Conservation (phyloP, 768 basidiomycete species). For the Pisolithus orientalis region DNA sequence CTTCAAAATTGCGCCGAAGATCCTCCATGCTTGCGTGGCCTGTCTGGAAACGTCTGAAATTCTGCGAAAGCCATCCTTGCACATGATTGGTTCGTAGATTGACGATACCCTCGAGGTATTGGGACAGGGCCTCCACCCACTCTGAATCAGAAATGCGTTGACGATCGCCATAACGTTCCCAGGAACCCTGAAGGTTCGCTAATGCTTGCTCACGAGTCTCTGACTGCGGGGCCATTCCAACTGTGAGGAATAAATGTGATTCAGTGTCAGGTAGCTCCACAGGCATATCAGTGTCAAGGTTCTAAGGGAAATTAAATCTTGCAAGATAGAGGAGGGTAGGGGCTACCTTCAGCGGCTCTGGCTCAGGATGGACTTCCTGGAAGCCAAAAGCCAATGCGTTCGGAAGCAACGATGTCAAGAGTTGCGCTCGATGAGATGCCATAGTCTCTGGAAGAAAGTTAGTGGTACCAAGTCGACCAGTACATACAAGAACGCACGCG, state of each 20-base stretch:
- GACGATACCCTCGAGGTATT: slow-evolving; percentile 31
- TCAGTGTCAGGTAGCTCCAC: slow-evolving; percentile 30
- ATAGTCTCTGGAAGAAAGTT: slow-evolving; percentile 30
- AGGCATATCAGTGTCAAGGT: slow-evolving; percentile 38
- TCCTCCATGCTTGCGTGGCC: slow-evolving; percentile 37
- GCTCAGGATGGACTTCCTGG: slow-evolving; percentile 35
- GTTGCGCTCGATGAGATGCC: slow-evolving; percentile 36
- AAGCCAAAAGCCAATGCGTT: slow-evolving; percentile 40
- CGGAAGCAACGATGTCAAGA: slow-evolving; percentile 32
- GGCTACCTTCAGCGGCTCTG: slow-evolving; percentile 41
- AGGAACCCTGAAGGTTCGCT: slow-evolving; percentile 16
- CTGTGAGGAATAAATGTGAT: slow-evolving; percentile 25
- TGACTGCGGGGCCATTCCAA: background rate
- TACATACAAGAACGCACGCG: slow-evolving; percentile 32
- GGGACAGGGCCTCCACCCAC: slow-evolving; percentile 32
- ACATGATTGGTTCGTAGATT: slow-evolving; percentile 39
- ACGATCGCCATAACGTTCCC: slow-evolving; percentile 23
- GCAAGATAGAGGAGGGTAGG: background rate
- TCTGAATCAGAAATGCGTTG: slow-evolving; percentile 25
- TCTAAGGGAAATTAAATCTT: slow-evolving; percentile 23
- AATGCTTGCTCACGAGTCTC: slow-evolving; percentile 1
- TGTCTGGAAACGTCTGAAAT: slow-evolving; percentile 37
- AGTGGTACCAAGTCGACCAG: background rate
- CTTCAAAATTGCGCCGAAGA: slow-evolving; percentile 36
- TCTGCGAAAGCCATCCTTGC: slow-evolving; percentile 39